Evolutionary conservation across 1,284 basidiomycete species (phyloP), one percentile per base, ranked within the genome.

Genomic region (Pseudozyma thailandica): DNA sequence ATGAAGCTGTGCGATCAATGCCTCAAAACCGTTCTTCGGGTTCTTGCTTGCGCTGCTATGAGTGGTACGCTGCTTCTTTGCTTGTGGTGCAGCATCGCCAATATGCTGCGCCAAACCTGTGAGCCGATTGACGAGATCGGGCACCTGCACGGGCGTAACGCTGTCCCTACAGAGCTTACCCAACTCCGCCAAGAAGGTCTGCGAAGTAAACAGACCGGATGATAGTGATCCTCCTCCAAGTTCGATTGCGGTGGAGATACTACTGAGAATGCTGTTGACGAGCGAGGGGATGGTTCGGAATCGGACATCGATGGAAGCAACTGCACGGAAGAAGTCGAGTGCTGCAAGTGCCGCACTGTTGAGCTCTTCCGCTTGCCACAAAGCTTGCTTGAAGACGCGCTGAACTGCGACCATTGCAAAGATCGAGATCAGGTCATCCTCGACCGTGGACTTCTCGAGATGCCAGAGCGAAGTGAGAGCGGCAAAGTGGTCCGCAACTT

Each of bases 401-500:
- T 66, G 58, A 0, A 37, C 52, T 1, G 59, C 69, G 6, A 50
- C 63, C 30, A 59, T 27, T 12, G 55, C 50, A 10, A 72, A 49
- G 48, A 72, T 55, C 13, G 31, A 33, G 6, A 50, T 42, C 33
- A 72, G 38, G 12, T 61, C 46, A 7, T 47, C 46, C 45, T 73
- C 65, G 16, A 73, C n/a, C 10, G 65, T 30, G 3, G 49, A 31
- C 57, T 65, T 69, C 16, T 73, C 71, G 2, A 73, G 53, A 25
- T 54, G 59, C 71, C 71, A 73, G 15, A 73, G 54, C 21, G 56
- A 55, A 12, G 52, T 27, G 10, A 73, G 65, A 25, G 46, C 37
- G 4, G 45, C 50, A 38, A 73, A 62, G 37, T 51, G 56, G 23
- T 53, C 33, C 2, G 59, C 59, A 25, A 42, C 39, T 30, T 62